A percentile compares a stretch with the other conserved stretches of the same genome.
Conservation (phyloP, 1,284 basidiomycete genomes). For the Melampsora occidentalis region DNA sequence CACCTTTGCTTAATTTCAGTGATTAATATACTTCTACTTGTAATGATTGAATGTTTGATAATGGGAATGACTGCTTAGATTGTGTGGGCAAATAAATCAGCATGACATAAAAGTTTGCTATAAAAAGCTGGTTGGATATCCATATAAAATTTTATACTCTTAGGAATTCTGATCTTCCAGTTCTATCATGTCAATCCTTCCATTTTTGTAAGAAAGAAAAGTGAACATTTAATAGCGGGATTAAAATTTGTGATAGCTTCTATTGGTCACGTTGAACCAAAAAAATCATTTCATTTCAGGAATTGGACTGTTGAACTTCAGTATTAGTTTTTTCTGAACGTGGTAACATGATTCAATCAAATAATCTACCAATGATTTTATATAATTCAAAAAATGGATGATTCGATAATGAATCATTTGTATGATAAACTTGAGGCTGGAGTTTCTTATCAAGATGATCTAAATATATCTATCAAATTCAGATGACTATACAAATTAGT, state of each 20-base stretch:
- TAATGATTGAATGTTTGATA: no score
- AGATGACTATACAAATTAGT: neutral
- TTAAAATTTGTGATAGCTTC: neutral
- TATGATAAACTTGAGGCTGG: conserved; percentile 1
- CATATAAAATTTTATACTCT: no score
- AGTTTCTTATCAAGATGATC: neutral
- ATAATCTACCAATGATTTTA: neutral
- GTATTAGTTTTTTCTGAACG: conserved; percentile 24
- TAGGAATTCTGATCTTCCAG: no score
- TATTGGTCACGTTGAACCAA: neutral
- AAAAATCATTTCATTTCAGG: neutral
- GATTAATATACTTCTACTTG: no score
- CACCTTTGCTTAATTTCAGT: no score
- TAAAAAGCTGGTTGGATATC: no score
- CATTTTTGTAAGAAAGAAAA: no score
- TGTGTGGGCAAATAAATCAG: no score
- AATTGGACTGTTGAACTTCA: neutral
- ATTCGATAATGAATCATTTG: neutral
- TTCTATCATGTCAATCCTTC: no score
- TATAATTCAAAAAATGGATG: conserved; percentile 2
- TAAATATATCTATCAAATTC: neutral
- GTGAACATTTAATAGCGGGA: neutral
- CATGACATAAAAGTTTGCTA: no score
- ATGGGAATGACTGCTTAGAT: no score
- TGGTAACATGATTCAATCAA: conserved; percentile 7